A percentile compares a stretch with the other conserved stretches of the same genome.
These are phyloP conservation scores for Candida railenensis DNA, from an alignment of 805 yeast species.

Conservation along the genomic window DNA sequence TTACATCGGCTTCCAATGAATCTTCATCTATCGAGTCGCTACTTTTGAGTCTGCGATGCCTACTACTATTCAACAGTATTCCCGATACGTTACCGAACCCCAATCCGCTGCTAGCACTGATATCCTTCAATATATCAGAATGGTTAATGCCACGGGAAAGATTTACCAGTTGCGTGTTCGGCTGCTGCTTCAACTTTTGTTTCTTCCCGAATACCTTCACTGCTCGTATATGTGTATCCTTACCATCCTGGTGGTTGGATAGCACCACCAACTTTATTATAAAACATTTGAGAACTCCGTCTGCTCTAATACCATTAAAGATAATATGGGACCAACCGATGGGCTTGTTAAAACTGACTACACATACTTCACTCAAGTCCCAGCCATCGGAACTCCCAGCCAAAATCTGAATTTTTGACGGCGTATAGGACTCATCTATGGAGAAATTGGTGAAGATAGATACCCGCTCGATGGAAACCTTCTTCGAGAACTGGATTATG, in stretches of 20 bases:
- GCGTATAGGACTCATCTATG: slow-evolving; percentile 91
- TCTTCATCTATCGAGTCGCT: slow-evolving; percentile 4
- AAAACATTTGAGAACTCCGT: slow-evolving; percentile 64
- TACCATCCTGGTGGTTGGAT: slow-evolving; percentile 91
- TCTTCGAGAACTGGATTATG: slow-evolving; percentile 75
- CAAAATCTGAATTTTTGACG: slow-evolving; percentile 58
- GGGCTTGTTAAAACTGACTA: slow-evolving; percentile 60
- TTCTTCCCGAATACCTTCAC: slow-evolving; percentile 54
- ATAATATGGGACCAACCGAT: slow-evolving; percentile 75
- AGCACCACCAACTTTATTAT: slow-evolving; percentile 59
- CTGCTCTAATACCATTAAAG: slow-evolving; percentile 53
- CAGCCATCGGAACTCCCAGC: slow-evolving; percentile 78
- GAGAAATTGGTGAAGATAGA: slow-evolving; percentile 69
- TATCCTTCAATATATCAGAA: slow-evolving; percentile 1
- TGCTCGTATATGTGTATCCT: slow-evolving; percentile 87
- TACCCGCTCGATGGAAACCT: slow-evolving; percentile 65
- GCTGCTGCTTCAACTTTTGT: slow-evolving; percentile 13
- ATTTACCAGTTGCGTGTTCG: slow-evolving; percentile 11
- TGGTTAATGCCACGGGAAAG: background rate
- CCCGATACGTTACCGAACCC: slow-evolving; percentile 21
- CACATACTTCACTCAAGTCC: slow-evolving; percentile 67
- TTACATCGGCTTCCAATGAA: background rate
- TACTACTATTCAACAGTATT: slow-evolving; percentile 24
- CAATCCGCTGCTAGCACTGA: slow-evolving; percentile 25
- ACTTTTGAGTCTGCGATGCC: slow-evolving; percentile 6